Base-by-base conservation (phyloP, 768 basidiomycete species). In the Lyophyllum atratum region DNA sequence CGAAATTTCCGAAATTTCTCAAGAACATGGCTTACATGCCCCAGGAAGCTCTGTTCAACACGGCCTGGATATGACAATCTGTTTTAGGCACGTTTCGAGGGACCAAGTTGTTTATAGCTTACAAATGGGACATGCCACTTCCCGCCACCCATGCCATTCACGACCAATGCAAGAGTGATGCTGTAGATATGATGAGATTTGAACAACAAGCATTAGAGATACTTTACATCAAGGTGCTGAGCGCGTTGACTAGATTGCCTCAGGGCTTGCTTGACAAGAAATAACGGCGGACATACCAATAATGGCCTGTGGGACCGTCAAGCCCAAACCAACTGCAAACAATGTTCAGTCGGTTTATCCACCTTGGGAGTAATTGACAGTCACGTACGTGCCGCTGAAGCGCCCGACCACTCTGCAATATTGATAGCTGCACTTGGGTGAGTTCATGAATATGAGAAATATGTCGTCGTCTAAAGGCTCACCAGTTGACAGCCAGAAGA, bases 51-150 rank as follows among this genome's bases (percentile, higher is more conserved):
- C 69, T 59, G 49, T 68, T 70, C 3, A 70, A 54, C 9, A 70
- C 65, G 3, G 69, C 66, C 69, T 70, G 33, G 2, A 6, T 1
- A 26, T 15, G 31, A 28, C 11, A 15, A 26, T 56, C 22, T 10
- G 24, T 3, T 12, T 26, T 33, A 6, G 12, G 12, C 6, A 33
- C 31, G 7, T 33, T 12, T 33, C 31, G 31, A 33, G 31, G 31
- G 7, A 12, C 6, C 12, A 33, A 33, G 12, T 33, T 6, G 31
- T n/a, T n/a, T n/a, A n/a, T 33, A 42, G 58, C 70, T 26, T 50
- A 71, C 70, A 49, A 72, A 72, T 4, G 70, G 69, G 31, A 72
- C 57, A 56, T 69, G 68, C 70, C 70, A 72, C 49, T 69, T 68
- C n/a, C 69, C 70, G 15, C 69, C 70, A 5, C 60, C 70, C 21